Evolutionary conservation across 2,329 filamentous ascomycete species (phyloP), one percentile per base, ranked within the genome.

Genomic region (Trichoderma sp.): DNA sequence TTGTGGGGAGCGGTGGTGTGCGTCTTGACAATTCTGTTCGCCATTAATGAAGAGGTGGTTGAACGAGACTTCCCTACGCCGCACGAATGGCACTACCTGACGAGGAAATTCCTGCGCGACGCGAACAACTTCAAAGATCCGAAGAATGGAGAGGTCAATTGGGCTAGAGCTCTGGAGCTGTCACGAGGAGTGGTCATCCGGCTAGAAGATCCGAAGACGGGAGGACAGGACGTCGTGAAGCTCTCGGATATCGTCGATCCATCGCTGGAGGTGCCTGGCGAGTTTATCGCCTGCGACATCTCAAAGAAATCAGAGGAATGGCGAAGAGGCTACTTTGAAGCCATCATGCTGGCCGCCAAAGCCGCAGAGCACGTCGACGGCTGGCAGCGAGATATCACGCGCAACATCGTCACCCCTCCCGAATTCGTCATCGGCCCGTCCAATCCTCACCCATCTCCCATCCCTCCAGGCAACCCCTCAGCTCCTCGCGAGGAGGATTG

Each of bases 311-410:
- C 89, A 72, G 93, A 96, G 79, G 85, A 91, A 61, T 98, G 94
- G 95, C 85, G 91, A 74, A 85, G 92, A 68, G 94, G 93, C 0
- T 98, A 98, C 80, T 94, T 91, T 75, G 89, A 96, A 75, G 86
- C 90, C 3, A 81, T 97, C 58, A 92, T 97, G 88, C 86, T 91
- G 13, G 88, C 88, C 70, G 94, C 91, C 0, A 88, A 88, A 72
- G 88, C 90, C 0, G 89, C 93, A 5, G 94, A 97, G 80, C 88
- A 94, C 73, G 82, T 96, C 29, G 92, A 97, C 72, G 91, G 91
- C 59, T 93, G 90, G 86, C 84, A 96, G 19, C 84, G 86, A 55
- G 93, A 97, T 78, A 88, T 81, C 56, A 90, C 86, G 10, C 85
- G 89, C 72, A 85, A 86, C 53, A 80, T 91, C 31, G 86, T 91